Evolutionary conservation across 306 rosid genomes (phyloP).

Genomic region (Pyrus communis): DNA sequence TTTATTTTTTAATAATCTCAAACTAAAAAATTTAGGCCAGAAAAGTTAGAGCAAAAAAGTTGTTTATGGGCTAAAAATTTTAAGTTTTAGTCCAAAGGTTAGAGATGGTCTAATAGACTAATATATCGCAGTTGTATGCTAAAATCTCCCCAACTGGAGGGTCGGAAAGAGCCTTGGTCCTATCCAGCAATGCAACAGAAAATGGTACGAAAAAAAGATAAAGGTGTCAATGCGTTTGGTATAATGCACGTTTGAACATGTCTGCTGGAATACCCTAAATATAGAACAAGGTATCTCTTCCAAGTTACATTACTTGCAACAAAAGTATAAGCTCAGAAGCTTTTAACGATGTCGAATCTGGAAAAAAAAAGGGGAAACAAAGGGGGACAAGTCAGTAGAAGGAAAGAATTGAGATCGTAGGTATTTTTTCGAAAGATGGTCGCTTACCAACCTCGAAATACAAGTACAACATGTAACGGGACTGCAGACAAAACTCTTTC

Average conservation of each 20-base stretch:
- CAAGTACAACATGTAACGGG: not conserved
- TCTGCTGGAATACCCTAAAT: not conserved
- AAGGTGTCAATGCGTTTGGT: not conserved
- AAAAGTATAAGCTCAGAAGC: not conserved
- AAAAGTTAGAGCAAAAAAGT: too few species aligned
- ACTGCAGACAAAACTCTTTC: not conserved
- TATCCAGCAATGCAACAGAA: not conserved
- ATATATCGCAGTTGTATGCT: not conserved
- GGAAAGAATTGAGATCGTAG: not conserved
- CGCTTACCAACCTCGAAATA: not conserved
- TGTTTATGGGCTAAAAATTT: too few species aligned
- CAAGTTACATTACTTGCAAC: not conserved
- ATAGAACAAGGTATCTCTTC: conserved; percentile 5
- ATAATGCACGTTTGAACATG: not conserved
- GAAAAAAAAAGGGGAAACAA: not conserved
- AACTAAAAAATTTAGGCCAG: too few species aligned
- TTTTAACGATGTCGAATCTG: not conserved
- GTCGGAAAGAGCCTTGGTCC: not conserved
- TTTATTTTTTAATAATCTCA: too few species aligned
- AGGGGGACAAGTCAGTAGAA: not conserved
- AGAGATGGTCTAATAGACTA: too few species aligned
- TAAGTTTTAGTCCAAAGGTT: too few species aligned
- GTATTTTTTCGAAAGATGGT: not conserved
- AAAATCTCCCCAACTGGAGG: not conserved
- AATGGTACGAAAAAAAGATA: not conserved